Percentiles rank a stretch among this genome's conserved stretches.
These are phyloP conservation scores for Trichothecium roseum DNA, from an alignment of 2,329 filamentous ascomycete species.

Conservation along the genomic window DNA sequence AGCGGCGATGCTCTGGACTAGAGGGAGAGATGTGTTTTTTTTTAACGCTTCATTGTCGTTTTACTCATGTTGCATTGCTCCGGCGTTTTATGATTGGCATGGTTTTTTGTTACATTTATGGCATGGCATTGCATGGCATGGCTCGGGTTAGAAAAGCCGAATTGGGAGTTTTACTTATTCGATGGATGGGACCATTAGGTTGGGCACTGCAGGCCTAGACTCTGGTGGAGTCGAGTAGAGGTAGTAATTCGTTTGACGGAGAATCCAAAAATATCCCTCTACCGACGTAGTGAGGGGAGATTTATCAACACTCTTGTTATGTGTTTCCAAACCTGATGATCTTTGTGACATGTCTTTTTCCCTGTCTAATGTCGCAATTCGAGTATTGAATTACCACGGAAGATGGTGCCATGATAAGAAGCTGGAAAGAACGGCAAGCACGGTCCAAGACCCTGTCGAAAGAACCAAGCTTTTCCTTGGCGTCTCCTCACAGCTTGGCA, in stretches of 20 bases:
- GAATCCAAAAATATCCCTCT: too few relatives aligned
- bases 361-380: too few relatives aligned
- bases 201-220: too few relatives aligned
- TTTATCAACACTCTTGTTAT: background rate
- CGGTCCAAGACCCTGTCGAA: too few relatives aligned
- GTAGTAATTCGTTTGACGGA: too few relatives aligned
- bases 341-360: too few relatives aligned
- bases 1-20: conserved; percentile 50
- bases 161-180: too few relatives aligned
- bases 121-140: conserved; percentile 2
- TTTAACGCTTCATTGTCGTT: background rate
- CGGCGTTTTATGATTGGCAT: background rate
- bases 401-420: too few relatives aligned
- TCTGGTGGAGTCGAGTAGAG: too few relatives aligned
- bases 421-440: background rate
- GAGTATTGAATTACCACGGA: too few relatives aligned
- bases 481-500: background rate
- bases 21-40: conserved; percentile 2
- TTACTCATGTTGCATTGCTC: background rate
- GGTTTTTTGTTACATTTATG: background rate
- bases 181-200: too few relatives aligned
- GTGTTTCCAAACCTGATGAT: background rate
- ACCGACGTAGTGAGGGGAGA: too few relatives aligned
- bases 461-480: conserved; percentile 3
- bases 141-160: background rate